Percentiles rank a stretch among this genome's conserved stretches.
These are phyloP conservation scores for Nothophytophthora sp. DNA, from an alignment of 352 stramenopile species.

Conservation along the genomic window DNA sequence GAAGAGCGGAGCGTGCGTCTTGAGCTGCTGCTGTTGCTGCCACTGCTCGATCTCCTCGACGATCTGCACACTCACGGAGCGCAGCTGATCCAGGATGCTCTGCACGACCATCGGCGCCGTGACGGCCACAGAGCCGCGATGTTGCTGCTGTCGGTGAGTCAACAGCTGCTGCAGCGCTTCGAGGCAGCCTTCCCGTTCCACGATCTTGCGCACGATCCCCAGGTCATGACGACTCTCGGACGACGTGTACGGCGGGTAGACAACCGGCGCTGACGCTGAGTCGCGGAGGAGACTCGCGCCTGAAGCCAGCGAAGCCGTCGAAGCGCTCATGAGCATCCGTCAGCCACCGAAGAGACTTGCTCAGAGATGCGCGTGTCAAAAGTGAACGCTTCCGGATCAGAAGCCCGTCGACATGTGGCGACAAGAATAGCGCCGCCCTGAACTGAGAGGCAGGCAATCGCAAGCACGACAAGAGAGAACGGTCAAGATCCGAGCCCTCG, in stretches of 20 bases:
- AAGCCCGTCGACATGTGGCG: too few species aligned
- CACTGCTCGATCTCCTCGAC: constrained; percentile 71
- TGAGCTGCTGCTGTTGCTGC: constrained; percentile 28
- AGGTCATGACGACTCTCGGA: constrained; percentile 53
- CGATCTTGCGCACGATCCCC: constrained; percentile 73
- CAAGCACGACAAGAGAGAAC: background rate
- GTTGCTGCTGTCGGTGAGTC: constrained; percentile 19
- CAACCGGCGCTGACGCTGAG: constrained; percentile 10
- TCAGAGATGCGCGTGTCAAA: too few species aligned
- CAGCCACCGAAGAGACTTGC: too few species aligned
- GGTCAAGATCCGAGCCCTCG: constrained; percentile 8
- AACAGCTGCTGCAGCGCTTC: constrained; percentile 71
- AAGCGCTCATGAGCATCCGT: background rate
- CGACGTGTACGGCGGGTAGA: constrained; percentile 28
- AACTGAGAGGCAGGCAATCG: background rate
- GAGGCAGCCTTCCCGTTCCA: constrained; percentile 80
- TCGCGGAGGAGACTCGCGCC: background rate
- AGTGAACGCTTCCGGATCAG: too few species aligned
- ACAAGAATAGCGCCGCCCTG: too few species aligned
- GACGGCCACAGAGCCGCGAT: constrained; percentile 17
- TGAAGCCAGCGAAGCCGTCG: constrained; percentile 7
- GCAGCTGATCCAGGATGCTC: constrained; percentile 68
- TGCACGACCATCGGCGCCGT: constrained; percentile 60
- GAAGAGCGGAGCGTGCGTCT: constrained; percentile 38
- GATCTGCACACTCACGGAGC: constrained; percentile 60